These are phyloP conservation scores for Curvularia sp. DNA, from an alignment of 2,329 filamentous ascomycete species.

Conservation along the genomic window DNA sequence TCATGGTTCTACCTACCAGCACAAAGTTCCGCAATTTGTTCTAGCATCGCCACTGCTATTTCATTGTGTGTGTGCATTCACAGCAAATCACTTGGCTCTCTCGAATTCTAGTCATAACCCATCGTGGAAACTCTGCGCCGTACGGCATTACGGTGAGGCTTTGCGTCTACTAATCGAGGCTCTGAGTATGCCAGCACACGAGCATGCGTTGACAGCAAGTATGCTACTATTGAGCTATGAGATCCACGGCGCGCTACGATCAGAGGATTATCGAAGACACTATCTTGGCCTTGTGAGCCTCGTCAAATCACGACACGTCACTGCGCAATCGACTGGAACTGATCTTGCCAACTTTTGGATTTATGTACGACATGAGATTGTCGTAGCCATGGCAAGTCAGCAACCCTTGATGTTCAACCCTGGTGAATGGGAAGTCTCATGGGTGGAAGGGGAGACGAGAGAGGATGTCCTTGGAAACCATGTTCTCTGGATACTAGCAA, in stretches of 20 bases:
- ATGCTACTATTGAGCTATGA: conserved; percentile 48
- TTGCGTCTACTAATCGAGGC: conserved; percentile 40
- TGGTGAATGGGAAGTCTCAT: conserved; percentile 42
- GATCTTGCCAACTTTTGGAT: conserved; percentile 48
- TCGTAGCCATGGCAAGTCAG: conserved; percentile 40
- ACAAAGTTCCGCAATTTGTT: conserved; percentile 36
- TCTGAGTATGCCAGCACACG: conserved; percentile 34
- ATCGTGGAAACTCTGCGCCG: conserved; percentile 41
- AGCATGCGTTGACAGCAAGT: conserved; percentile 43
- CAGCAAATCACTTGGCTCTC: conserved; percentile 44
- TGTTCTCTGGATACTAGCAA: conserved; percentile 45
- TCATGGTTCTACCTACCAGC: conserved; percentile 40
- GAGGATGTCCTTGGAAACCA: conserved; percentile 46
- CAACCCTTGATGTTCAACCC: conserved; percentile 39
- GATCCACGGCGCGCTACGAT: conserved; percentile 35
- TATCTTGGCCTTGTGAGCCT: conserved; percentile 42
- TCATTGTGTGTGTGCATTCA: conserved; percentile 45
- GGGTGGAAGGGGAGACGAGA: conserved; percentile 35
- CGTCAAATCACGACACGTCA: conserved; percentile 39
- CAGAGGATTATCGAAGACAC: conserved; percentile 41
- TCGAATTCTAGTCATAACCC: conserved; percentile 31
- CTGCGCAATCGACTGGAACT: conserved; percentile 37
- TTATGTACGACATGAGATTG: conserved; percentile 44
- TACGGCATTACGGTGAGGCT: conserved; percentile 41
- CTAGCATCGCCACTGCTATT: conserved; percentile 43